Evolutionary conservation across 2,329 filamentous ascomycete genomes (phyloP).

Genomic region (Fusarium bactridioides): DNA sequence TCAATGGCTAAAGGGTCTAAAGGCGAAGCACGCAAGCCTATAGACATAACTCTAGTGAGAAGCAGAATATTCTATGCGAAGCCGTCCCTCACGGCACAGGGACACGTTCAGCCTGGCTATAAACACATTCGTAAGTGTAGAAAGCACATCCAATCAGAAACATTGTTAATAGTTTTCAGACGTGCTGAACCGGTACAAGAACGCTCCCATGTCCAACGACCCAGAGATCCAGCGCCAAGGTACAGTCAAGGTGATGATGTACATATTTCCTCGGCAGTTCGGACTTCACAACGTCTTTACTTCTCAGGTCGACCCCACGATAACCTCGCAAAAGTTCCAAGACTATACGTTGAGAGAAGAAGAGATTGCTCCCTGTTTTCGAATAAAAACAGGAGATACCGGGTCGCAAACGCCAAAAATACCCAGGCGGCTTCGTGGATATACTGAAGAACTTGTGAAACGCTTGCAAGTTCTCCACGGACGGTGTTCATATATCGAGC

Average conservation of each 20-base stretch:
- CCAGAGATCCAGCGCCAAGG: constrained; percentile 48
- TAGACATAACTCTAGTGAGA: constrained; percentile 77
- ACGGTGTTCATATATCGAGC: constrained; percentile 79
- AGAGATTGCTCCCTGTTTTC: constrained; percentile 66
- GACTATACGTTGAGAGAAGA: constrained; percentile 88
- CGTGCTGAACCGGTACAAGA: constrained; percentile 75
- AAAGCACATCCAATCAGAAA: not conserved
- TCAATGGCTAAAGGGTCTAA: not conserved
- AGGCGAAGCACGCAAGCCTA: constrained; percentile 46
- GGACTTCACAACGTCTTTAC: constrained; percentile 92
- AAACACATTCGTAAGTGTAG: constrained; percentile 76
- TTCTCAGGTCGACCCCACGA: constrained; percentile 66
- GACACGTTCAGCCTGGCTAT: constrained; percentile 75
- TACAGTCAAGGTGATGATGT: constrained; percentile 81
- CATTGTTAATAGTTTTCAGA: constrained; percentile 60
- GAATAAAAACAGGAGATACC: constrained; percentile 15
- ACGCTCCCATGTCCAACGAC: not conserved
- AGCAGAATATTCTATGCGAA: constrained; percentile 88
- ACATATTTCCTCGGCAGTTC: constrained; percentile 93
- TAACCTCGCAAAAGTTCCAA: constrained; percentile 77
- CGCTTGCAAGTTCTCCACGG: constrained; percentile 75
- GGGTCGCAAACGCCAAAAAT: constrained; percentile 46
- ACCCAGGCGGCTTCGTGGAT: constrained; percentile 75
- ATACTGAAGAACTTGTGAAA: constrained; percentile 64
- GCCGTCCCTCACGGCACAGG: constrained; percentile 73